A percentile compares a stretch with the other conserved stretches of the same genome.
phyloP scores from a whole-genome alignment of 2,329 filamentous ascomycete species.

The Claviceps sp. region DNA sequence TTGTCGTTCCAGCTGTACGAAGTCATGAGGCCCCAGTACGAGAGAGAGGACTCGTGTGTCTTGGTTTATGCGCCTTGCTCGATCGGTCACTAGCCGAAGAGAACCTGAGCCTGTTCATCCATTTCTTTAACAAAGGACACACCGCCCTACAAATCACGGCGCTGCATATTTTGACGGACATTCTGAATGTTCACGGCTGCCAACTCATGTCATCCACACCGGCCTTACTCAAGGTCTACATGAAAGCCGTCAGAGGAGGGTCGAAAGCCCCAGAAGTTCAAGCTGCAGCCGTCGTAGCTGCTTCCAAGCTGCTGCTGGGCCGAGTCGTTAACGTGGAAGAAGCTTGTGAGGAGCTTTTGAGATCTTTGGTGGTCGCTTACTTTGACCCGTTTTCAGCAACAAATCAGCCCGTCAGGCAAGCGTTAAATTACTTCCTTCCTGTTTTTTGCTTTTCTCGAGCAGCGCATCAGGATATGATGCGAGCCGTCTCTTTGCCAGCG shows the following conservation, averaged over 20 bases:
- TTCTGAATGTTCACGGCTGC: constrained; percentile 76
- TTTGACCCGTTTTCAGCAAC: constrained; percentile 72
- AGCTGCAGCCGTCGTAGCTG: constrained; percentile 64
- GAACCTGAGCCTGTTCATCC: constrained; percentile 85
- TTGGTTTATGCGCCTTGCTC: constrained; percentile 82
- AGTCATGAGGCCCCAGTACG: constrained; percentile 87
- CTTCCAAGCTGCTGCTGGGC: constrained; percentile 76
- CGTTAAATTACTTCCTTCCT: constrained; percentile 84
- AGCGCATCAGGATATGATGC: constrained; percentile 76
- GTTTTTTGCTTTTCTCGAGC: constrained; percentile 81
- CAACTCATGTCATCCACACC: constrained; percentile 57
- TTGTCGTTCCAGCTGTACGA: constrained; percentile 88
- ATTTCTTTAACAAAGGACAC: constrained; percentile 90
- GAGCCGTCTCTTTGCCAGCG: constrained; percentile 56
- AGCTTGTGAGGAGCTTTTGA: constrained; percentile 61
- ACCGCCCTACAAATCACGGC: constrained; percentile 80
- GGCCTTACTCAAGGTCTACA: constrained; percentile 70
- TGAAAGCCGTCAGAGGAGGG: constrained; percentile 64
- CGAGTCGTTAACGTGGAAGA: constrained; percentile 60
- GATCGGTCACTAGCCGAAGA: constrained; percentile 85
- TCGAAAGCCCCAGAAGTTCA: constrained; percentile 61
- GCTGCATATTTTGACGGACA: constrained; percentile 83
- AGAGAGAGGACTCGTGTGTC: constrained; percentile 76
- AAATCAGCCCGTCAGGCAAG: constrained; percentile 75
- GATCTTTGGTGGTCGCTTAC: constrained; percentile 71